Base-by-base conservation (phyloP, 352 stramenopile species). In the Phytophthora quininea region DNA sequence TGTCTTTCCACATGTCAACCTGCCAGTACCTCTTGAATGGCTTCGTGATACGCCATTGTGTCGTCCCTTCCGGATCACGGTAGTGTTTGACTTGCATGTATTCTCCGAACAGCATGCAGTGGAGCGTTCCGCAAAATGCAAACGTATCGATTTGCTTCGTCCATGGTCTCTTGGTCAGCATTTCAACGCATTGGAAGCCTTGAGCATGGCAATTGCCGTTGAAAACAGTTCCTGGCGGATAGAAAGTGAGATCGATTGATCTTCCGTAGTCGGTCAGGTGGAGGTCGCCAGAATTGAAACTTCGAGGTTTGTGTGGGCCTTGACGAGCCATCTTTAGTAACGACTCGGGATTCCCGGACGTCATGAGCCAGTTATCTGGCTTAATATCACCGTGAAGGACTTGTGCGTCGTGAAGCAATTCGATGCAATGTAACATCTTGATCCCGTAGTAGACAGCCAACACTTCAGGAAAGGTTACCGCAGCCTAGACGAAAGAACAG, bases 381-480 rank as follows among this genome's bases (percentile, higher is more conserved):
- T 96, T 96, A 47, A 96, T 80, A 54, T 96, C 89, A 29, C 89
- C 89, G 43, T 96, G 89, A 4, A 96, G 70, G 63, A 96, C 64
- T 0, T 85, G 69, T 6, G 76, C 76, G 8, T 50, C 33, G 47
- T 96, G 89, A 35, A 96, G 69, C 14, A 84, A 32, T 45, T 93
- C 83, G 37, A 95, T 68, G 11, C 77, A 78, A n/a, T 67, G 70
- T 8, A 96, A 59, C 89, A 96, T 96, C 62, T 78, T 83, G 54
- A 93, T 91, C 30, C 81, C 64, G 48, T 96, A 96, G 58, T 92
- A 87, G 30, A 95, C 68, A 14, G 69, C 79, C 7, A 96, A 46
- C 11, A 75, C 72, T 73, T 96, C 89, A 7, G 87, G 86, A 67
- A 95, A 92, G 9, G 40, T 10, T 54, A 71, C 76, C 12, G 84